Conservation (phyloP, 495 filamentous ascomycete genomes). For the Penicillium canariense region DNA sequence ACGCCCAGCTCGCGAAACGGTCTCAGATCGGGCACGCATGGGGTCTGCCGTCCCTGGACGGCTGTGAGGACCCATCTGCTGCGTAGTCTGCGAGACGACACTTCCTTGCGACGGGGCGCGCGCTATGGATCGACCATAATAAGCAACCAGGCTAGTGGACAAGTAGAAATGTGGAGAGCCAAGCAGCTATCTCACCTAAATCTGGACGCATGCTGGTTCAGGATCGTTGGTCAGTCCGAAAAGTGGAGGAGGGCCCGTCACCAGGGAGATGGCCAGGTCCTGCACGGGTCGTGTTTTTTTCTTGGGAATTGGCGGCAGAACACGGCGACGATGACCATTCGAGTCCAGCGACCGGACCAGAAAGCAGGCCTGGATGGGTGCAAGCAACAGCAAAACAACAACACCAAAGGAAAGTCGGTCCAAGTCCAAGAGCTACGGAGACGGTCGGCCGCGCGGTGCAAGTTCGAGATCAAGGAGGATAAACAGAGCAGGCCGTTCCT, state of each 20-base stretch:
- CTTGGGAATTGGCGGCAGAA: conserved; percentile 1
- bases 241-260: conserved; percentile 32
- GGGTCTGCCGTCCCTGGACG: conserved; percentile 48
- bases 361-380: background rate
- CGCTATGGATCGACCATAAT: conserved; percentile 11
- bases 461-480: conserved; percentile 25
- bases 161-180: background rate
- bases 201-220: conserved; percentile 25
- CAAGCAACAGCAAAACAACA: background rate
- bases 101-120: conserved; percentile 32
- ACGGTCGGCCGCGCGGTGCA: conserved; percentile 24
- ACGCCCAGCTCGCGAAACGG: conserved; percentile 58
- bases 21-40: conserved; percentile 57
- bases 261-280: conserved; percentile 28
- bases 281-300: conserved; percentile 17
- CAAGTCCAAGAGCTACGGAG: conserved; percentile 8
- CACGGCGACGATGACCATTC: conserved; percentile 18
- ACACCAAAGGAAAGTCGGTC: background rate
- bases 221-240: conserved; percentile 11
- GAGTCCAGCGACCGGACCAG: conserved; percentile 7
- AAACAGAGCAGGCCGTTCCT: conserved; percentile 33
- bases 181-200: conserved; percentile 20
- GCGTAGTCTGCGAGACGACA: conserved; percentile 38
- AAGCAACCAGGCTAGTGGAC: background rate
- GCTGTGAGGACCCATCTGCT: conserved; percentile 38